phyloP scores from a whole-genome alignment of 768 basidiomycete genomes.

The Fistulinella prunicolor region DNA sequence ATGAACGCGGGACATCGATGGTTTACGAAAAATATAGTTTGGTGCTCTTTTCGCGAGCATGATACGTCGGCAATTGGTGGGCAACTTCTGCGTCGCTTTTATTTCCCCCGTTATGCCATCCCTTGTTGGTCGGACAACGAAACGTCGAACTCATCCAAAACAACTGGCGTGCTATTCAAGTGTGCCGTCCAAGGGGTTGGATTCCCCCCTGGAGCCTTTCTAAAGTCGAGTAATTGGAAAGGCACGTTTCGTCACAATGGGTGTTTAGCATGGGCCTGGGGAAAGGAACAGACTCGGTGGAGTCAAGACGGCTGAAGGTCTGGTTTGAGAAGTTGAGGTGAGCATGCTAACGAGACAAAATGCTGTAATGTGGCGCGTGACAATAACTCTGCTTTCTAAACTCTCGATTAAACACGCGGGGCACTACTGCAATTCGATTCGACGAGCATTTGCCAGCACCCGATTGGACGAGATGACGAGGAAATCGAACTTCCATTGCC shows the following conservation, averaged over 20 bases:
- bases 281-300: not conserved
- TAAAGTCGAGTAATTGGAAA: too few relatives aligned
- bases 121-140: conserved; percentile 3
- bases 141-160: not conserved
- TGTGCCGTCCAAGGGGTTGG: too few relatives aligned
- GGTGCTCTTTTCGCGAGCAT: not conserved
- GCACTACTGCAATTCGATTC: not conserved
- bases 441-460: not conserved
- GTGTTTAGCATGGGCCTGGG: not conserved
- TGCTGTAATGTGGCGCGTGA: conserved; percentile 1
- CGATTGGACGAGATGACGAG: conserved; percentile 2
- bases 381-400: not conserved
- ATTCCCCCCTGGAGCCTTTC: too few relatives aligned
- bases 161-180: too few relatives aligned
- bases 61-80: conserved; percentile 13
- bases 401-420: conserved; percentile 23
- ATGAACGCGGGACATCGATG: conserved; percentile 30
- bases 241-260: not conserved
- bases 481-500: conserved; percentile 1
- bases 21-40: conserved; percentile 6
- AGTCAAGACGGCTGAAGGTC: not conserved
- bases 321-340: not conserved
- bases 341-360: too few relatives aligned
- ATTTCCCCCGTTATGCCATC: conserved; percentile 8
- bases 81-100: not conserved